Conservation (phyloP, 345 rosid species). For the Aegle marmelos region DNA sequence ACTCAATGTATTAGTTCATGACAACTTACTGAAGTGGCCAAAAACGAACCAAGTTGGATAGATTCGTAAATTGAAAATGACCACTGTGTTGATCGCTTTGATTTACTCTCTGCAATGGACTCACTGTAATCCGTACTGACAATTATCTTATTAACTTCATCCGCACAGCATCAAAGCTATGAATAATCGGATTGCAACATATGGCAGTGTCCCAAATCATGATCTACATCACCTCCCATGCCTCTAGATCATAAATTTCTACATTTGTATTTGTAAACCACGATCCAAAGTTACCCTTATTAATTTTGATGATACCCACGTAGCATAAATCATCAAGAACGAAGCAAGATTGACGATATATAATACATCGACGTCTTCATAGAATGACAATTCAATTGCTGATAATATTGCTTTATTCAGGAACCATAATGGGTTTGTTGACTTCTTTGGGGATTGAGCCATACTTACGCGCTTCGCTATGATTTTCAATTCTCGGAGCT, state of each 20-base stretch:
- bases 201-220: too few relatives aligned
- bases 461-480: not conserved
- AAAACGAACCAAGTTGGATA: not conserved
- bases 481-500: constrained; percentile 17
- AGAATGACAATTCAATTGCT: not conserved
- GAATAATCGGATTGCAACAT: too few relatives aligned
- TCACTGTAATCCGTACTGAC: not conserved
- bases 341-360: not conserved
- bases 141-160: not conserved
- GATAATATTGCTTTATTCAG: not conserved
- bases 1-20: not conserved
- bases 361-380: not conserved
- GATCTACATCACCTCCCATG: too few relatives aligned
- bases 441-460: not conserved
- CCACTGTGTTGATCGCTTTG: not conserved
- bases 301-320: not conserved
- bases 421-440: constrained; percentile 7
- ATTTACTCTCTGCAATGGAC: not conserved
- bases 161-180: too few relatives aligned
- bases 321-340: not conserved
- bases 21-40: not conserved
- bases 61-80: not conserved
- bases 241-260: too few relatives aligned
- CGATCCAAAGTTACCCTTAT: not conserved
- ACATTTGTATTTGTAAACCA: too few relatives aligned